Evolutionary conservation across 2,329 filamentous ascomycete species (phyloP).

Genomic region (Malbranchea zuffiana): DNA sequence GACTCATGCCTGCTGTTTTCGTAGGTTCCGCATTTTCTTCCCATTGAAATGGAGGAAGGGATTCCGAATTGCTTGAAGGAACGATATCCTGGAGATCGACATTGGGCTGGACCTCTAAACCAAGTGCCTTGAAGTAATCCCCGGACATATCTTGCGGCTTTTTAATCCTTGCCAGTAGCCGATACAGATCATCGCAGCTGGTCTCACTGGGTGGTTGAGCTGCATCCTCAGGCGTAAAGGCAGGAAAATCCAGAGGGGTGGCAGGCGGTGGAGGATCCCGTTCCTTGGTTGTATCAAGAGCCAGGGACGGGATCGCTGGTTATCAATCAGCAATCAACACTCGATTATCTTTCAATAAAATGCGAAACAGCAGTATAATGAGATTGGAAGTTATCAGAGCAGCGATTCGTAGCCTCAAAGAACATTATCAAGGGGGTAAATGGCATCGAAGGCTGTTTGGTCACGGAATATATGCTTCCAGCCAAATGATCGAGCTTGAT

Average conservation of each 20-base stretch:
- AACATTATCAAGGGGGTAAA: too few species aligned
- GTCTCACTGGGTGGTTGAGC: conserved; percentile 25
- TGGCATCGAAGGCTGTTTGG: too few species aligned
- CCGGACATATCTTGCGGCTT: conserved; percentile 32
- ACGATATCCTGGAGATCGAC: conserved; percentile 29
- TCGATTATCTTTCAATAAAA: too few species aligned
- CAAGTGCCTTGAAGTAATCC: conserved; percentile 32
- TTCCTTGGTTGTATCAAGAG: conserved; percentile 30
- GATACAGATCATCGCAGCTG: conserved; percentile 31
- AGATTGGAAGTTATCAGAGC: too few species aligned
- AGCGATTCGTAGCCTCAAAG: too few species aligned
- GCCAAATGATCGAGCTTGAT: too few species aligned
- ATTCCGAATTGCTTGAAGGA: conserved; percentile 23
- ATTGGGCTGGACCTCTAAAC: conserved; percentile 30
- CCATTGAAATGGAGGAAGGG: conserved; percentile 33
- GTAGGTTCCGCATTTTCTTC: conserved; percentile 17
- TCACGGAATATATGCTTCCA: too few species aligned
- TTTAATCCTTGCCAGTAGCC: conserved; percentile 35
- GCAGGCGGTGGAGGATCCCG: conserved; percentile 40
- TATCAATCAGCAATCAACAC: conserved; percentile 6
- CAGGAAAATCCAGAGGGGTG: conserved; percentile 43
- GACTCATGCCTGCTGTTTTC: conserved; percentile 20
- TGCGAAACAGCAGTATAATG: too few species aligned
- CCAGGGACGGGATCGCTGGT: conserved; percentile 22
- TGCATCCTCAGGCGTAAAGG: conserved; percentile 32